Base-by-base conservation (phyloP, 495 filamentous ascomycete species). In the Amphirosellinia nigrospora region DNA sequence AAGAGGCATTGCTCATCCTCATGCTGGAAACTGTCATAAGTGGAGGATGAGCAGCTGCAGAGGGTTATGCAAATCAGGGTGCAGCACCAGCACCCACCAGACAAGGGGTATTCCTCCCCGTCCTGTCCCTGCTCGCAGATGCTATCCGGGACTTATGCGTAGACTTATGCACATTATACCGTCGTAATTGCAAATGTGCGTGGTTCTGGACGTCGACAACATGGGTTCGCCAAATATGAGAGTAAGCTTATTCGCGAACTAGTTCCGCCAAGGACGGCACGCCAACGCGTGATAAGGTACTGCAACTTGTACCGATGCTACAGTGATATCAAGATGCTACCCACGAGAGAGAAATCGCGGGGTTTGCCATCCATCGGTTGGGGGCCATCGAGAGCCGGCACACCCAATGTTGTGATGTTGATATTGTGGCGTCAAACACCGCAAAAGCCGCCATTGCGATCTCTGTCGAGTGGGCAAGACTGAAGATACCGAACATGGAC, bases 1-100 rank as follows among this genome's bases (percentile, higher is more conserved):
- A 66, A 56, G 64, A 66, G 50, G 64, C 64, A 66, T 43, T 66
- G 64, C 64, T 43, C 64, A 66, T 55, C 50, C 50, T 66, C 64
- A 66, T 55, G 15, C 8, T 15, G 23, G 30, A 66, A 66, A 41
- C 36, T 66, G 64, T 66, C 64, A 66, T 66, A 58, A 58, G 64
- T 66, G 64, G 64, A 66, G 48, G 50, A 34, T 21, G 64, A 21
- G 23, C 64, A 11, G 46, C 48, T 56, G 16, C 8, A 58, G 28
- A 23, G 19, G 38, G 45, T 56, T 58, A 43, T 66, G 64, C 64
- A 66, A 66, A 39, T 38, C 34, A 34, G 52, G 32, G 15, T 26
- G 23, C 23, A 16, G 38, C 23, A 26, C 19, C 19, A 64, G 16
- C 28, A 28, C 28, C n/a, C n/a, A n/a, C n/a, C n/a, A n/a, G n/a